Conservation (phyloP, 495 filamentous ascomycete species). For the Saxispiralis lemnorum region DNA sequence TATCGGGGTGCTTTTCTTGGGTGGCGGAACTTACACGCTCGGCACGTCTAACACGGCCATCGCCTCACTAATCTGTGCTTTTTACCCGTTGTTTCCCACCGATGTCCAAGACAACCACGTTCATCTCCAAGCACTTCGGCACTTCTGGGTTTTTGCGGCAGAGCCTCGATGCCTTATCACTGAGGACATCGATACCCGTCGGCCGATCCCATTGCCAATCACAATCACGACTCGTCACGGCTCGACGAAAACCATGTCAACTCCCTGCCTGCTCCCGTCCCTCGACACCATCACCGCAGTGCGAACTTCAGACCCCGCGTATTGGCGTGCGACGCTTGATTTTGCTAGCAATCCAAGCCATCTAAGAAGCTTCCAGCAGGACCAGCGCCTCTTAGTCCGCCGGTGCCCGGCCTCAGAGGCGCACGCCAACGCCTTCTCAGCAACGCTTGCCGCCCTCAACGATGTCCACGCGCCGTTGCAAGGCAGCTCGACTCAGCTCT, state of each 20-base stretch:
- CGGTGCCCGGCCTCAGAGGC: conserved; percentile 52
- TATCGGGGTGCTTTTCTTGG: conserved; percentile 78
- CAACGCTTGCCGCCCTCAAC: conserved; percentile 36
- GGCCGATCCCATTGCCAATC: conserved; percentile 59
- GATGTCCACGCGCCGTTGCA: conserved; percentile 11
- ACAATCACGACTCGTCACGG: conserved; percentile 36
- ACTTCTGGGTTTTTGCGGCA: conserved; percentile 90
- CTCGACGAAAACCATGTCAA: conserved; percentile 13
- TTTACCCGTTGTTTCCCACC: conserved; percentile 84
- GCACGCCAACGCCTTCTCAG: conserved; percentile 52
- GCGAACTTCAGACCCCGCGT: conserved; percentile 48
- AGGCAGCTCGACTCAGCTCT: conserved; percentile 26
- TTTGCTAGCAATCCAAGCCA: conserved; percentile 48
- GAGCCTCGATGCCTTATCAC: conserved; percentile 76
- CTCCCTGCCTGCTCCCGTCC: conserved; percentile 75
- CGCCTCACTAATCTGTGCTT: conserved; percentile 70
- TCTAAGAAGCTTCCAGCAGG: conserved; percentile 50
- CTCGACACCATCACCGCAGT: conserved; percentile 49
- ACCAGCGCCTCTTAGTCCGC: conserved; percentile 66
- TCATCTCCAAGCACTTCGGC: conserved; percentile 89
- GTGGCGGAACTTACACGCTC: conserved; percentile 79
- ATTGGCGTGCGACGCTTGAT: conserved; percentile 74
- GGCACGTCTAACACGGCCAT: conserved; percentile 76
- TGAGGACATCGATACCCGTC: conserved; percentile 65
- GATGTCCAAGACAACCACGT: conserved; percentile 81